Evolutionary conservation across 495 filamentous ascomycete genomes (phyloP).

Genomic region (Neurospora sp.): DNA sequence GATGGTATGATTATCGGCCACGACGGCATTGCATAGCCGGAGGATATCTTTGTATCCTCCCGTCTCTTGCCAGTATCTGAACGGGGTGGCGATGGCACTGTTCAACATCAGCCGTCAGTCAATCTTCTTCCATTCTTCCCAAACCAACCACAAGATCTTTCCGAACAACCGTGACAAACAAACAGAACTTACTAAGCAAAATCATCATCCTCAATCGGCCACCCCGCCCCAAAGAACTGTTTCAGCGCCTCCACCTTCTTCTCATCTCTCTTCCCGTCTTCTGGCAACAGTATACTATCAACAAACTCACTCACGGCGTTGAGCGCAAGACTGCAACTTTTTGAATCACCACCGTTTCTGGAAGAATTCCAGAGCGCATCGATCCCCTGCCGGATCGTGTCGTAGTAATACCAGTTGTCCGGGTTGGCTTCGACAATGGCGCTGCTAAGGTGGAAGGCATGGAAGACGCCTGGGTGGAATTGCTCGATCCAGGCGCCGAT

Average conservation of each 20-base stretch:
- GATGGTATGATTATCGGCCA: constrained; percentile 5
- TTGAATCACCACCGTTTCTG: background rate
- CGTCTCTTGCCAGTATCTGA: constrained; percentile 19
- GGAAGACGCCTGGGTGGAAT: constrained; percentile 52
- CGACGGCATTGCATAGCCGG: constrained; percentile 33
- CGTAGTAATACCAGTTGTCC: constrained; percentile 59
- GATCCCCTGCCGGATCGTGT: constrained; percentile 48
- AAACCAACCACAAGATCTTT: constrained; percentile 12
- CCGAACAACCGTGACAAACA: background rate
- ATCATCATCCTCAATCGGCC: constrained; percentile 18
- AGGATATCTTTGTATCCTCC: constrained; percentile 38
- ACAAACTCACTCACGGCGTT: constrained; percentile 44
- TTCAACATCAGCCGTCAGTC: background rate
- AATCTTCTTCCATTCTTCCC: constrained; percentile 20
- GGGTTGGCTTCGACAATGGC: constrained; percentile 51
- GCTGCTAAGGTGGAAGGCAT: constrained; percentile 54
- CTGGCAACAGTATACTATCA: constrained; percentile 33
- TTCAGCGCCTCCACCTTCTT: constrained; percentile 13
- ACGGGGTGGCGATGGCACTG: constrained; percentile 15
- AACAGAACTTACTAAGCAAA: constrained; percentile 14
- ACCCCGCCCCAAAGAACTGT: constrained; percentile 11
- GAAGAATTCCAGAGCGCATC: constrained; percentile 19
- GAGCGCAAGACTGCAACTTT: constrained; percentile 49
- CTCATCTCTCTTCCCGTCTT: background rate
- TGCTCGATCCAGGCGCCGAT: constrained; percentile 51